Conservation (phyloP, 306 rosid genomes). For the Begonia fuchsioides region DNA sequence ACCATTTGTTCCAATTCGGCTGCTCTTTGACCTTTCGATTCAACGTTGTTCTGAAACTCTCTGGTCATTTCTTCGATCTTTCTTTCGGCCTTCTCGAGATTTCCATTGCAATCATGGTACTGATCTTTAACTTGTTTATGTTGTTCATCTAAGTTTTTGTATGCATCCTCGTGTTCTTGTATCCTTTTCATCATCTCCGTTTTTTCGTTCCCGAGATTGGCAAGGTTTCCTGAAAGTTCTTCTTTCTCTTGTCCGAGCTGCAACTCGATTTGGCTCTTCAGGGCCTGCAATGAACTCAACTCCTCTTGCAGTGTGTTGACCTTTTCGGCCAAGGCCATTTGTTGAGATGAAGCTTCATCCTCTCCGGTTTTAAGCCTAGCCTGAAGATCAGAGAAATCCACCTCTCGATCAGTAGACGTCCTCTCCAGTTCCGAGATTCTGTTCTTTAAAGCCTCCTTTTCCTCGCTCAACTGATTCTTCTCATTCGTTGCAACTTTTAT, state of each 20-base stretch:
- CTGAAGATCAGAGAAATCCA: conserved; percentile 30
- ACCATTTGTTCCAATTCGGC: conserved; percentile 42
- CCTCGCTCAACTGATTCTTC: conserved; percentile 32
- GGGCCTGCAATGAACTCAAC: conserved; percentile 33
- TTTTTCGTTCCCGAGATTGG: conserved; percentile 34
- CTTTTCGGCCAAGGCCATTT: conserved; percentile 28
- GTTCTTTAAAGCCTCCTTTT: conserved; percentile 22
- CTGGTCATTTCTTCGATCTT: conserved; percentile 34
- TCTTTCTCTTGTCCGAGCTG: conserved; percentile 28
- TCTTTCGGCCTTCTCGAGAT: conserved; percentile 40
- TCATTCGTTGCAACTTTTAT: conserved; percentile 15
- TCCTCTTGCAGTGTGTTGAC: conserved; percentile 38
- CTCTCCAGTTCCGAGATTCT: conserved; percentile 33
- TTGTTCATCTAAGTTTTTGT: conserved; percentile 39
- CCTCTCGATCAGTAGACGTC: conserved; percentile 30
- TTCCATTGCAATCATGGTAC: conserved; percentile 36
- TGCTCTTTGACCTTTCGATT: conserved; percentile 40
- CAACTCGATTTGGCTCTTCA: conserved; percentile 40
- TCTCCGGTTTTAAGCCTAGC: conserved; percentile 28
- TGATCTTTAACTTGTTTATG: conserved; percentile 31
- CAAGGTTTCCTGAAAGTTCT: conserved; percentile 32
- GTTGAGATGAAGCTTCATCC: conserved; percentile 39
- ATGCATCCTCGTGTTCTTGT: conserved; percentile 42
- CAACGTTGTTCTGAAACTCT: conserved; percentile 23
- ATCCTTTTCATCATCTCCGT: conserved; percentile 30